These are phyloP conservation scores for Brassica balearica DNA, from an alignment of 441 rosid species.

Conservation along the genomic window DNA sequence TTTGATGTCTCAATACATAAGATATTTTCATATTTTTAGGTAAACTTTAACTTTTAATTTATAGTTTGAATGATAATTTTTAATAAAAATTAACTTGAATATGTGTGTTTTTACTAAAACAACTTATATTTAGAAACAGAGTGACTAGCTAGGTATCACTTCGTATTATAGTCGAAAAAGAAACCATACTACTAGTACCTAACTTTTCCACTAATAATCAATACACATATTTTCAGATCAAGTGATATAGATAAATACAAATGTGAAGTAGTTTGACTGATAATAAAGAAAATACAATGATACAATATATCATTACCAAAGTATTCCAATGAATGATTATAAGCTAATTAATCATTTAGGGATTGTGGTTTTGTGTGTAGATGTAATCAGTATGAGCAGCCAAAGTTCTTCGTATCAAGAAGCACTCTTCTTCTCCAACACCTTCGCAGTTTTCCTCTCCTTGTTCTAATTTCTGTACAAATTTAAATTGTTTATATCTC, in stretches of 20 bases:
- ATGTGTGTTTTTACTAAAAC: no score
- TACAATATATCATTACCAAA: neutral
- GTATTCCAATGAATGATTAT: neutral
- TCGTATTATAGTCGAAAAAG: neutral
- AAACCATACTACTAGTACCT: neutral
- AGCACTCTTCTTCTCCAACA: conserved; percentile 60
- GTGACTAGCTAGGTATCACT: neutral
- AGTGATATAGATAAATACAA: neutral
- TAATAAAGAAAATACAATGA: no score
- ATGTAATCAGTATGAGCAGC: conserved; percentile 72
- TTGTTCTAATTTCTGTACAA: conserved; percentile 33
- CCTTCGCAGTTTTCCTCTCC: conserved; percentile 57
- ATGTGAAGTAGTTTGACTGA: neutral
- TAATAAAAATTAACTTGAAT: no score
- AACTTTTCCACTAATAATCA: neutral
- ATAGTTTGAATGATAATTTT: no score
- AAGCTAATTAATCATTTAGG: conserved; percentile 41
- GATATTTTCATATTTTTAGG: no score
- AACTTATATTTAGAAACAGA: no score
- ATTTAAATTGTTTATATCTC: neutral
- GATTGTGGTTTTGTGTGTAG: conserved; percentile 64
- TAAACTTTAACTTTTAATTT: no score
- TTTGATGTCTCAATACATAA: no score
- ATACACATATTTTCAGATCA: neutral
- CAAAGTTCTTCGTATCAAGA: conserved; percentile 66